Evolutionary conservation across 164 flowering plant species (phyloP), one percentile per base, ranked within the genome.

Genomic region (Macadamia tetraphylla): DNA sequence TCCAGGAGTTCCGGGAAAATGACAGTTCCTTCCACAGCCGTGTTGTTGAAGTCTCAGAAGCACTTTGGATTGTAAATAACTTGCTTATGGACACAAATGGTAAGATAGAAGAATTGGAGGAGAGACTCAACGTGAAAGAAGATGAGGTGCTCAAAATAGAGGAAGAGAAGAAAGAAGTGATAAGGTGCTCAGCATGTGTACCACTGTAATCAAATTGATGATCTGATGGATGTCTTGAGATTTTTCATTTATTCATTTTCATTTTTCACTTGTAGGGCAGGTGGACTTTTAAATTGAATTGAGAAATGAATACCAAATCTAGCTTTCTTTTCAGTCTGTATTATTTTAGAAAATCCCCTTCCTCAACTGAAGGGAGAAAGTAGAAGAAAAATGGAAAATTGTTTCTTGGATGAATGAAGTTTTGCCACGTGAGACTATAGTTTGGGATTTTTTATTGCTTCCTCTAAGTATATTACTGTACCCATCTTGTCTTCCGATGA

Each of bases 121-220:
- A 30, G 61, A 63, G 30, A 76, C 60, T 84, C 79, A 79, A 79
- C 63, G 85, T 80, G 75, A 83, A 84, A 65, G 84, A 89, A 4
- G 79, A 73, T 10, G 79, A 75, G 8, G 69, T 82, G 2, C 18
- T 74, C 71, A 78, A 63, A 14, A 66, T 87, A 0, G 81, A 81
- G 46, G 90, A 87, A 61, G 89, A 87, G 80, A 89, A 89, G 72
- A 75, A 78, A 32, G 90, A 86, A 43, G 92, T 89, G 55, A 89
- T 89, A 3, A 84, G 85, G 80, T 87, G 90, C 62, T 30, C 80
- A 85, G 86, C 77, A 81, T 17, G 92, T 87, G 58, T 83, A 86
- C 77, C 87, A 86, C 51, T 77, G 83, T 0, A 63, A 67, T 13
- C 84, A 83, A 1, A 76, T 61, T 30, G 85, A 82, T 61, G 66